Evolutionary conservation across 441 rosid species (phyloP), one percentile per base, ranked within the genome.

Genomic region (Populus hybrid): DNA sequence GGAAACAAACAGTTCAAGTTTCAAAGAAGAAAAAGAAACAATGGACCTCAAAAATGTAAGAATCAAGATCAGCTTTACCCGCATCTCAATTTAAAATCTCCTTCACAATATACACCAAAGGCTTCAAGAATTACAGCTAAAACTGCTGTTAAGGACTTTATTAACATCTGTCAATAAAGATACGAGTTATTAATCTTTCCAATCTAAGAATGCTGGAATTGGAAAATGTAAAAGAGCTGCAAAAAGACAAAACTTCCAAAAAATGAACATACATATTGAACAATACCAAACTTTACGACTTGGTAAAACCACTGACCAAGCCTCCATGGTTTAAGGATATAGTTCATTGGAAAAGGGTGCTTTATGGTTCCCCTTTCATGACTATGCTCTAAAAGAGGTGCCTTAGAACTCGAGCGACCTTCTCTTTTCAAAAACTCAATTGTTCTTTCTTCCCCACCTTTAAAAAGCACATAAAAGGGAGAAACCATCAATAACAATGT

Each of bases 231-330:
- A 69, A 46, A 67, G 14, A 68, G 19, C 64, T 23, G 57, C 72
- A 32, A 69, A 79, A 82, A 83, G 65, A 81, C 28, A 61, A 71
- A 76, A 74, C 24, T 67, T 74, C 42, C 64, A 72, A 79, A 71
- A 78, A 79, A 67, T 70, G 75, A 76, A 92, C 99, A 75, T 93
- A 94, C 99, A 85, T 94, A 97, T 89, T 94, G 99, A 83, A 97
- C 98, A 82, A 97, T 97, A 67, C 99, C 99, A 75, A 93, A 85
- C 90, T 97, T 97, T 83, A 94, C 88, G 82, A 94, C 95, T 85
- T 85, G 98, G 87, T 94, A 97, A 82, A 97, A 91, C 98, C 98
- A 89, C 80, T 75, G 93, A 82, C 98, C 94, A 80, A 94, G 99
- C 86, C 87, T 88, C 99, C 99, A 97, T 6, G 98, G 98, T 82